A percentile compares a stretch with the other conserved stretches of the same genome.
Conservation (phyloP, 352 stramenopile genomes). For the Pythium pectinolyticum region DNA sequence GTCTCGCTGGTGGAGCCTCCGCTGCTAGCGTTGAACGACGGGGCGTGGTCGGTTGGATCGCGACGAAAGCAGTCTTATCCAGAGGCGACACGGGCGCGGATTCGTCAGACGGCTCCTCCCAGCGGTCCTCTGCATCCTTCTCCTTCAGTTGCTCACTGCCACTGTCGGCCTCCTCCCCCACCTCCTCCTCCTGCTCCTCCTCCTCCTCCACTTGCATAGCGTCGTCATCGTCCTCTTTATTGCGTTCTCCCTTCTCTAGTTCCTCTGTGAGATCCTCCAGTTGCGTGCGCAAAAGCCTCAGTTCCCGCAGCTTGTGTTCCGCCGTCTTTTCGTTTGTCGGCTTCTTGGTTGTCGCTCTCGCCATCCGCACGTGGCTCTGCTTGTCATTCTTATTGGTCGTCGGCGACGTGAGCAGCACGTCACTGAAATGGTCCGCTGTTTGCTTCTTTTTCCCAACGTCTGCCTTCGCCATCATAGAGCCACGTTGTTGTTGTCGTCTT, state of each 20-base stretch:
- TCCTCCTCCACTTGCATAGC: background rate
- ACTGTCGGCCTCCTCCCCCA: background rate
- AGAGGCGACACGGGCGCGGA: background rate
- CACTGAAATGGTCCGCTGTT: slow-evolving; percentile 41
- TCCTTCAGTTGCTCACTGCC: too few relatives aligned
- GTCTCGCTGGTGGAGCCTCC: background rate
- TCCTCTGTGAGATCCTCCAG: slow-evolving; percentile 15
- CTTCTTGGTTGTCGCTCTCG: background rate
- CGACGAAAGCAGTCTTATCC: background rate
- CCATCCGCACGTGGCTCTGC: slow-evolving; percentile 9
- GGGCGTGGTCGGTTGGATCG: background rate
- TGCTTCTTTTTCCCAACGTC: background rate
- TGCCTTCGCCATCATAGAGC: background rate
- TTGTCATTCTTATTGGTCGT: slow-evolving; percentile 4
- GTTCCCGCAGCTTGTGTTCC: slow-evolving; percentile 5
- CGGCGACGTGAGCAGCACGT: slow-evolving; percentile 33
- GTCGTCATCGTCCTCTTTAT: slow-evolving; percentile 1
- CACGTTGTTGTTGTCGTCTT: too few relatives aligned
- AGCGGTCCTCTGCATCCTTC: too few relatives aligned
- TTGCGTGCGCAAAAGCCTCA: slow-evolving; percentile 10
- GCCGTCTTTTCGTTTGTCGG: background rate
- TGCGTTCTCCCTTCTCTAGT: background rate
- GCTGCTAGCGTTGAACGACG: too few relatives aligned
- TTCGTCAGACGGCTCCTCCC: too few relatives aligned
- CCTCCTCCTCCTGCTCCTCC: background rate